Evolutionary conservation across 495 filamentous ascomycete species (phyloP), one percentile per base, ranked within the genome.

Genomic region (Hypoxylon fragiforme): DNA sequence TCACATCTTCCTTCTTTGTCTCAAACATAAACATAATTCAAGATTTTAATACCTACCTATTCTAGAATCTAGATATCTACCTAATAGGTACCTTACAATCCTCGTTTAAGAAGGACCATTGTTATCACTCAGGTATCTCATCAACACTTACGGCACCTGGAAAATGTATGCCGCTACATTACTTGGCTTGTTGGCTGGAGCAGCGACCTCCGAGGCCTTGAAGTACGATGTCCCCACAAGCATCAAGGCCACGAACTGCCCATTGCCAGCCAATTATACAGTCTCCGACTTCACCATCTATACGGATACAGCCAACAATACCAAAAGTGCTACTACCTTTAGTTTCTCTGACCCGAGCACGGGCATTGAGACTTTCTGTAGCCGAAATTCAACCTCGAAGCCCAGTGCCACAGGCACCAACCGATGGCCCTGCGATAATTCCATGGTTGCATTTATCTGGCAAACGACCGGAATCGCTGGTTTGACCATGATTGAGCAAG

Each of bases 371-470:
- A 63, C 65, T n/a, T 38, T 19, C 5, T 68, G 65, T 15, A 42
- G 15, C 6, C 62, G 44, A 14, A 63, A 65, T 36, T 51, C 58
- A 13, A 58, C 51, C 15, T 68, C 65, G 43, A 63, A 54, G 45
- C 39, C 59, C 15, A 57, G 14, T 7, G 34, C 46, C 20, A 34
- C 41, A 9, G 39, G 50, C 20, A 39, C 49, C n/a, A 63, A 67
- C 44, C 56, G 39, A 43, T 68, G 57, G 55, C 53, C 44, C 18
- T 68, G 65, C 38, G 59, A 65, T 14, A 34, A 63, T 18, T 5
- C 35, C 13, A 44, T 44, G 20, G 48, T 68, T 3, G 26, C 37
- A 34, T 68, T 68, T 35, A 59, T 65, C 32, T 68, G 60, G 19
- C 55, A 68, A 42, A 55, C 52, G 7, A 61, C 51, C 9, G 58